Evolutionary conservation across 306 rosid genomes (phyloP), one percentile per base, ranked within the genome.

Genomic region (Castanea sativa): DNA sequence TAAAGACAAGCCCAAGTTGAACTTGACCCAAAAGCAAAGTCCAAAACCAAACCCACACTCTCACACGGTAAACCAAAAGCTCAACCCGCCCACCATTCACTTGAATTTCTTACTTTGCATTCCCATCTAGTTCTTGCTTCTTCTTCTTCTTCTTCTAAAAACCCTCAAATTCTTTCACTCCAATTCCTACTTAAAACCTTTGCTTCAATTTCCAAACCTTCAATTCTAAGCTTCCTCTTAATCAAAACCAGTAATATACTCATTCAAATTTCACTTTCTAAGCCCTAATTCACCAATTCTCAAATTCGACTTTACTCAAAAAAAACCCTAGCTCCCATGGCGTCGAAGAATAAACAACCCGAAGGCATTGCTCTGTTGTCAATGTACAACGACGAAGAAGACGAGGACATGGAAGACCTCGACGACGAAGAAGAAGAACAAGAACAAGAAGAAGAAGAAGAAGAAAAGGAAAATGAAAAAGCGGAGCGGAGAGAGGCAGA

Each of bases 281-380:
- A 0, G 27, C 13, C 33, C 55, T 73, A 2, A 49, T 67, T 67
- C 51, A 7, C 16, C 23, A 1, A 32, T 12, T 15, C 71, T 5
- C 51, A 18, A 10, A 9, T 58, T 58, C 12, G 64, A 58, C 45
- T 38, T 58, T 27, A 20, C 2, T 6, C 6, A 32, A 30, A 73
- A 30, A 73, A 23, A 82, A 81, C 81, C 91, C 81, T 80, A 86
- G 78, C 75, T 83, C 83, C 81, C 33, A 91, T 90, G 97, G 91
- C 92, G 13, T 90, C 96, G 2, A 86, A 79, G 88, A 92, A 90
- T 85, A 88, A 84, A 65, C 91, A 87, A 83, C 81, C 92, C 20
- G 96, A 92, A 75, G 96, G 96, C 19, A 92, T 92, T 55, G 97
- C 96, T 27, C 73, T 92, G 71, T 71, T 92, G 19, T 92, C 97